A percentile compares a stretch with the other conserved stretches of the same genome.
These are phyloP conservation scores for Limnomonas spitsbergensis DNA, from an alignment of 139 green algal species.

Conservation along the genomic window DNA sequence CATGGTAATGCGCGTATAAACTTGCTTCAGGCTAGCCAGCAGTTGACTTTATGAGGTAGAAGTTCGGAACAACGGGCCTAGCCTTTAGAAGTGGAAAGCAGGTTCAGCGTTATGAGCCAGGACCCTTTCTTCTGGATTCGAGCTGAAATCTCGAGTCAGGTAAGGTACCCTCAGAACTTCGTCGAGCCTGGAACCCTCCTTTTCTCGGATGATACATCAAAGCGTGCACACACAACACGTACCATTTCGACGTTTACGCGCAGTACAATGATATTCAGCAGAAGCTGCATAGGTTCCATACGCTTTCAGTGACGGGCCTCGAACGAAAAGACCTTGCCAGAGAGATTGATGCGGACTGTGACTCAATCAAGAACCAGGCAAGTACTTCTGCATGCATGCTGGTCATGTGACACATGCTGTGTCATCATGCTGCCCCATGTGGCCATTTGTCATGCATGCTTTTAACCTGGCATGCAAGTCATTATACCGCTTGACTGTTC, in stretches of 20 bases:
- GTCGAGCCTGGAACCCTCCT: background rate
- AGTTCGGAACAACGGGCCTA: too few species aligned
- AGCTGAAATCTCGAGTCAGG: conserved; percentile 8
- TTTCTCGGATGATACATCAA: background rate
- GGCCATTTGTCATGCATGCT: background rate
- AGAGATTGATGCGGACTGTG: conserved; percentile 1
- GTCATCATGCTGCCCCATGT: too few species aligned
- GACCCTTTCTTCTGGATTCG: background rate
- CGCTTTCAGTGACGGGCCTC: background rate
- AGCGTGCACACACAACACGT: background rate
- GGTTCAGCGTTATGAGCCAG: too few species aligned
- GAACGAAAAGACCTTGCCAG: background rate
- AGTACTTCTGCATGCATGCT: background rate
- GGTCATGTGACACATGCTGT: background rate
- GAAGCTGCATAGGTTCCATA: background rate
- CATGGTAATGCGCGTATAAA: too few species aligned
- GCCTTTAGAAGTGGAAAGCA: too few species aligned
- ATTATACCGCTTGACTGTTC: too few species aligned
- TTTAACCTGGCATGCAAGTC: background rate
- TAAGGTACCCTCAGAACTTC: background rate
- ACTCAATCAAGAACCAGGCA: background rate
- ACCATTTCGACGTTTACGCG: background rate
- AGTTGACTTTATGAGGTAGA: too few species aligned
- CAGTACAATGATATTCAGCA: conserved; percentile 15
- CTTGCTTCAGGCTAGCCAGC: too few species aligned